Percentiles rank a stretch among this genome's conserved stretches.
Conservation (phyloP, 208 protist genomes). For the Novymonas esmeraldas region DNA sequence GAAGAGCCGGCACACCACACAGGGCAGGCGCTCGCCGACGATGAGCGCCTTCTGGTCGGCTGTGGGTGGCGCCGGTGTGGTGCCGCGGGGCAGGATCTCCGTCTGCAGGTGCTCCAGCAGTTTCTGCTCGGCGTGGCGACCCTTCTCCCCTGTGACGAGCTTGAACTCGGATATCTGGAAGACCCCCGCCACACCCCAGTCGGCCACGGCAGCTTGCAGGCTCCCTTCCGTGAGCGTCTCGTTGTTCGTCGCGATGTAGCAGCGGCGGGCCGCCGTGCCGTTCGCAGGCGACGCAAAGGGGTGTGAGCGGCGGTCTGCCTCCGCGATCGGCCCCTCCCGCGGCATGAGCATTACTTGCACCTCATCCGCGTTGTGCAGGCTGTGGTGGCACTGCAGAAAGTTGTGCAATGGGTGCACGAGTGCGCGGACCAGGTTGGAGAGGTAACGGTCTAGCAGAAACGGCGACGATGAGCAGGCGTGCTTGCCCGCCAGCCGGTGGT, state of each 20-base stretch:
- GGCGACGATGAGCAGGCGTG: not conserved
- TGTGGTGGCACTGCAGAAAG: constrained; percentile 47
- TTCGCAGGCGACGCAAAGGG: not conserved
- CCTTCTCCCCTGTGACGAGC: constrained; percentile 35
- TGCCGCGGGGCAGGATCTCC: constrained; percentile 13
- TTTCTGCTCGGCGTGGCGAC: constrained; percentile 53
- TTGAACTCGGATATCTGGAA: constrained; percentile 42
- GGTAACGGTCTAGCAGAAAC: constrained; percentile 42
- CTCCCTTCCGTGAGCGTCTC: constrained; percentile 37
- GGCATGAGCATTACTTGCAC: constrained; percentile 62
- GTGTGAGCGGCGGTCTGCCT: constrained; percentile 16
- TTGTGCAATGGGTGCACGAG: constrained; percentile 59
- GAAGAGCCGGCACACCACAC: constrained; percentile 40
- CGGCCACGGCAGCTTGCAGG: constrained; percentile 23
- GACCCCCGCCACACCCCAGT: constrained; percentile 39
- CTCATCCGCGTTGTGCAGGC: constrained; percentile 58
- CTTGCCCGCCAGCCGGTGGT: not conserved
- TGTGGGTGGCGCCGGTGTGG: not conserved
- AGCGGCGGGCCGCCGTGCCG: constrained; percentile 21
- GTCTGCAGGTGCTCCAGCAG: constrained; percentile 35
- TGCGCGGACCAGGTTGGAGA: constrained; percentile 40
- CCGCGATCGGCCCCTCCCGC: constrained; percentile 25
- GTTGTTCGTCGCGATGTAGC: constrained; percentile 55
- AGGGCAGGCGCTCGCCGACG: constrained; percentile 48
- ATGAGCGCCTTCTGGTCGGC: constrained; percentile 36